Base-by-base conservation (phyloP, 192 early-diverging fungal genomes). In the Mortierella alpina region DNA sequence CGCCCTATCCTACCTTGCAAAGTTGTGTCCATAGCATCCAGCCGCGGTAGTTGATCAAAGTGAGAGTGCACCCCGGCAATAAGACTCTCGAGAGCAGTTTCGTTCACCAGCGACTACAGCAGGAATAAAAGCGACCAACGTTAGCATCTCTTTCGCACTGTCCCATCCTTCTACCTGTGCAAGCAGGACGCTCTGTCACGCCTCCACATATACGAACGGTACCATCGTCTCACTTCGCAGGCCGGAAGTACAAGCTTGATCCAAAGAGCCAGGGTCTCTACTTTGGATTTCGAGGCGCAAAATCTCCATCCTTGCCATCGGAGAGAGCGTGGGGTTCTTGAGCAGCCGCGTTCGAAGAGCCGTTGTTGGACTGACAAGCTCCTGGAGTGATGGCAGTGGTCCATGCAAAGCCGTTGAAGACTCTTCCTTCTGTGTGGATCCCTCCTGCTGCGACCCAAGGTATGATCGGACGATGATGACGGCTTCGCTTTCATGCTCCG, bases 271-370 rank as follows among this genome's bases (percentile, higher is more conserved):
- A 31, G 3, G 31, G 31, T 31, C 31, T 31, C 31, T 31, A 3
- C 31, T 31, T 3, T 31, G 1, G 31, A 31, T 31, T 31, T 31
- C 31, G 31, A 31, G 31, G 3, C 31, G 31, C 31, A 73, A 9
- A 14, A 73, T 71, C 45, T 53, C 52, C 0, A 66, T 53, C 5
- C 55, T 52, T 4, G 58, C 76, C 13, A 15, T 44, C 10, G 65
- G 64, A 1, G 76, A 67, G 5, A 79, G 40, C 7, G 53, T 47
- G 1, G 65, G 44, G 41, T 79, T 79, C 14, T 8, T 49, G 6
- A 79, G 55, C 15, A 79, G 47, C n/a, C 76, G 42, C 17, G 12
- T 66, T 13, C 44, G 54, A 1, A 79, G 59, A 9, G 76, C 45
- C 13, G 17, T 39, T n/a, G 64, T 54, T 12, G 76, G 64, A 51